Percentiles rank a stretch among this genome's conserved stretches.
Evolutionary conservation across 1,284 basidiomycete species (phyloP).

Genomic region (Athelia sp.): DNA sequence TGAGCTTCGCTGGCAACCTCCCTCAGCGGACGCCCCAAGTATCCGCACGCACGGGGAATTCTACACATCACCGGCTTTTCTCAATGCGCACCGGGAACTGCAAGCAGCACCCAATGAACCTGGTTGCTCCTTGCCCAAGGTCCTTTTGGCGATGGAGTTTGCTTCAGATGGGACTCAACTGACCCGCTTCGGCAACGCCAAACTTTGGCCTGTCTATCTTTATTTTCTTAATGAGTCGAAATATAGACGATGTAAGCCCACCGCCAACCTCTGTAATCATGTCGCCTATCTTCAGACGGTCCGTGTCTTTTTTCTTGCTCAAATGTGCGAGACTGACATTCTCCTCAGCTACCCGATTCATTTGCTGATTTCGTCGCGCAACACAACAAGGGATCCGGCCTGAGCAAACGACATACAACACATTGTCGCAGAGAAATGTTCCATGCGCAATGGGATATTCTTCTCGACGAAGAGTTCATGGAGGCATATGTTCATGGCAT

Average conservation of each 20-base stretch:
- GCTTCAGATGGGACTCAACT: constrained; percentile 22
- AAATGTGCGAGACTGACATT: constrained; percentile 2
- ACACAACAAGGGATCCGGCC: constrained; percentile 4
- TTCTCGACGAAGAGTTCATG: constrained; percentile 23
- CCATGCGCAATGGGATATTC: constrained; percentile 18
- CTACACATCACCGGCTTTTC: constrained; percentile 14
- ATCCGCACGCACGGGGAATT: constrained; percentile 15
- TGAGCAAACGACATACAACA: constrained; percentile 10
- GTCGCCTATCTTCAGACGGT: constrained; percentile 24
- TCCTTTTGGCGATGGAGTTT: constrained; percentile 20
- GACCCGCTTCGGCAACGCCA: constrained; percentile 18
- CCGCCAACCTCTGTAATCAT: constrained; percentile 19
- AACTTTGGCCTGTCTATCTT: constrained; percentile 24
- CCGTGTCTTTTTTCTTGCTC: constrained; percentile 10
- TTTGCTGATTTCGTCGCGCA: constrained; percentile 14
- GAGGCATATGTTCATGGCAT: constrained; percentile 24
- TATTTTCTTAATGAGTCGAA: constrained; percentile 25
- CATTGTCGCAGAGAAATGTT: constrained; percentile 23
- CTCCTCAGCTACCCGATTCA: constrained; percentile 16
- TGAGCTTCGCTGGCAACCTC: constrained; percentile 12
- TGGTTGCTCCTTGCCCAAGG: constrained; percentile 15
- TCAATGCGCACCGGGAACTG: constrained; percentile 10
- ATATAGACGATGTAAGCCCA: constrained; percentile 10
- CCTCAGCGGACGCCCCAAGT: constrained; percentile 1
- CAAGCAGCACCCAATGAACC: constrained; percentile 9